These are phyloP conservation scores for Tubosaeta sp. DNA, from an alignment of 768 basidiomycete species.

Conservation along the genomic window DNA sequence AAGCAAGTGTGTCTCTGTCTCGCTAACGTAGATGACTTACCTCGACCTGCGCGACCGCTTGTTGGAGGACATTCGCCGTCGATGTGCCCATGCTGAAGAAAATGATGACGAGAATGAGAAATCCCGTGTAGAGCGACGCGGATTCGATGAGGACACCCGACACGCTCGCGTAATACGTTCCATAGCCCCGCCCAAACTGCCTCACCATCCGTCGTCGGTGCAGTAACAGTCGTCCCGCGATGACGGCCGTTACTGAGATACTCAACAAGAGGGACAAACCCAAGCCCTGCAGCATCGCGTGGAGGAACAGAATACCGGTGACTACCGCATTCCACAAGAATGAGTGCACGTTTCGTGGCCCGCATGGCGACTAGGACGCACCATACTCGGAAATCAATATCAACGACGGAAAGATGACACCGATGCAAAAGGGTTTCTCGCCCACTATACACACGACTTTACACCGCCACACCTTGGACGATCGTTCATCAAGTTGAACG, in stretches of 20 bases:
- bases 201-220: conserved; percentile 9
- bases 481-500: too few relatives aligned
- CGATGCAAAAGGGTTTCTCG: conserved; percentile 4
- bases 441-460: conserved; percentile 13
- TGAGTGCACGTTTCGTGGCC: background rate
- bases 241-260: conserved; percentile 15
- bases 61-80: conserved; percentile 10
- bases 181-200: conserved; percentile 13
- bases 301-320: conserved; percentile 4
- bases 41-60: conserved; percentile 17
- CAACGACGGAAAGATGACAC: conserved; percentile 5
- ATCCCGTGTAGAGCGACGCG: conserved; percentile 14
- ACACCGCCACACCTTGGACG: conserved; percentile 21
- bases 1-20: background rate
- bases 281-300: background rate
- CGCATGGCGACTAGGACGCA: background rate
- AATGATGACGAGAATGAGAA: conserved; percentile 14
- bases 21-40: background rate
- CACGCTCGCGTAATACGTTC: conserved; percentile 6
- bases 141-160: conserved; percentile 17
- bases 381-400: conserved; percentile 11
- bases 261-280: conserved; percentile 12
- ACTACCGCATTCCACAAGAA: conserved; percentile 1
- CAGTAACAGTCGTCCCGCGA: conserved; percentile 12
- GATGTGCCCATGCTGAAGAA: conserved; percentile 1